Conservation (phyloP, 2,329 filamentous ascomycete genomes). For the Fusarium albosuccineum region DNA sequence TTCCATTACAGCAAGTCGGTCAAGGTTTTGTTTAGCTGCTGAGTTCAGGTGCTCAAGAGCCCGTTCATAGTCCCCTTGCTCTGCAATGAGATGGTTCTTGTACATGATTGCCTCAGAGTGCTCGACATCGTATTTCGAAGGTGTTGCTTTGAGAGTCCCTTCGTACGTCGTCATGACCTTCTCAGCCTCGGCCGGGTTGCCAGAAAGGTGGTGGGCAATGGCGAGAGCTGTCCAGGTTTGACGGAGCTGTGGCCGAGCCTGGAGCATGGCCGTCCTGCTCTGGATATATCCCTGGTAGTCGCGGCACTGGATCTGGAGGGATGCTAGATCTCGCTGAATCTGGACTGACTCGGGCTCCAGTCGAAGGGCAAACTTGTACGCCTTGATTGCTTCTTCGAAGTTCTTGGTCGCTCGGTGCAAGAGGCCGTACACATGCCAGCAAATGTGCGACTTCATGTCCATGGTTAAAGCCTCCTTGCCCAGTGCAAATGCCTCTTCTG, state of each 20-base stretch:
- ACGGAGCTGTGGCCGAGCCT: conserved; percentile 82
- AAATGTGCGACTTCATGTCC: conserved; percentile 99
- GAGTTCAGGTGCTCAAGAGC: conserved; percentile 89
- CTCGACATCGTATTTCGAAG: conserved; percentile 84
- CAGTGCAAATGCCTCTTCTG: conserved; percentile 92
- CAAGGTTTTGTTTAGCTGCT: conserved; percentile 81
- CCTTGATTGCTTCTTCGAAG: conserved; percentile 98
- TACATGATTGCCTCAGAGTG: conserved; percentile 95
- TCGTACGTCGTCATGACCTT: conserved; percentile 93
- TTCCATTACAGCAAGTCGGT: conserved; percentile 88
- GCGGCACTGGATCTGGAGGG: conserved; percentile 95
- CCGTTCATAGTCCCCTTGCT: conserved; percentile 84
- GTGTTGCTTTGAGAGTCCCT: conserved; percentile 87
- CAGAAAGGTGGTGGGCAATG: conserved; percentile 91
- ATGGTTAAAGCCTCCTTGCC: conserved; percentile 93
- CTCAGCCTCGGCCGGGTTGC: conserved; percentile 87
- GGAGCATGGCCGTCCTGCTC: conserved; percentile 88
- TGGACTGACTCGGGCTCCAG: conserved; percentile 95
- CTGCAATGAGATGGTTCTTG: conserved; percentile 94
- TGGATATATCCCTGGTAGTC: conserved; percentile 95
- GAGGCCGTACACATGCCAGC: conserved; percentile 98
- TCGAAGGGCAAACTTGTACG: conserved; percentile 94
- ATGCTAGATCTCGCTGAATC: conserved; percentile 93
- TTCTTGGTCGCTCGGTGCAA: conserved; percentile 96
- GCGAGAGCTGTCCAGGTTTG: conserved; percentile 99